Conservation (phyloP, 1,139 yeast genomes). For the Pichia sp. region DNA sequence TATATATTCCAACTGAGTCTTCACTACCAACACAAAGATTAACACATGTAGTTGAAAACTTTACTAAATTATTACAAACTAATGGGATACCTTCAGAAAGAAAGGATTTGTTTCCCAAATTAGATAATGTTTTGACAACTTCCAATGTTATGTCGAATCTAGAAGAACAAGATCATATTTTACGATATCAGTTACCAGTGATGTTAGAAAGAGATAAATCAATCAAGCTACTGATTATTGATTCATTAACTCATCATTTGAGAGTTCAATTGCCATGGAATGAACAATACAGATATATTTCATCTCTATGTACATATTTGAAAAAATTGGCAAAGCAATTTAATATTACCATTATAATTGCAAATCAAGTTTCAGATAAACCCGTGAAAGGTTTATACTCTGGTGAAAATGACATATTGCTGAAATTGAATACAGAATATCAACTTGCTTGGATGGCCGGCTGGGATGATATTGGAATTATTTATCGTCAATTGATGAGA, state of each 20-base stretch:
- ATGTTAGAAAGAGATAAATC: conserved; percentile 37
- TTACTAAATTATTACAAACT: conserved; percentile 29
- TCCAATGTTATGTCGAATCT: conserved; percentile 52
- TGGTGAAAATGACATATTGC: conserved; percentile 29
- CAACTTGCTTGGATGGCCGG: conserved; percentile 73
- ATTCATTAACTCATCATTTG: conserved; percentile 81
- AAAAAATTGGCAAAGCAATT: conserved; percentile 42
- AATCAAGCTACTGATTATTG: conserved; percentile 57
- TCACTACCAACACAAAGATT: conserved; percentile 61
- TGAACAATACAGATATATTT: conserved; percentile 39
- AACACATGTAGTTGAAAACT: conserved; percentile 28
- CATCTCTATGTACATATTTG: conserved; percentile 43
- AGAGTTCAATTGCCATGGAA: conserved; percentile 52
- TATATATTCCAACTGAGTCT: conserved; percentile 74
- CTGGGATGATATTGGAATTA: conserved; percentile 46
- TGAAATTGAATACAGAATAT: conserved; percentile 49
- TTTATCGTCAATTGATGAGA: conserved; percentile 24
- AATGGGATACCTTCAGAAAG: conserved; percentile 23
- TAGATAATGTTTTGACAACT: conserved; percentile 51
- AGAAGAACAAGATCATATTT: conserved; percentile 67
- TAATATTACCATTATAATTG: conserved; percentile 58
- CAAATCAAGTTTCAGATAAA: conserved; percentile 76
- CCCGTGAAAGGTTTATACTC: conserved; percentile 29
- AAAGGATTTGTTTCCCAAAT: conserved; percentile 29
- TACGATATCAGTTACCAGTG: conserved; percentile 64